These are phyloP conservation scores for Tolypocladium paradoxum DNA, from an alignment of 2,329 filamentous ascomycete genomes.

Conservation along the genomic window DNA sequence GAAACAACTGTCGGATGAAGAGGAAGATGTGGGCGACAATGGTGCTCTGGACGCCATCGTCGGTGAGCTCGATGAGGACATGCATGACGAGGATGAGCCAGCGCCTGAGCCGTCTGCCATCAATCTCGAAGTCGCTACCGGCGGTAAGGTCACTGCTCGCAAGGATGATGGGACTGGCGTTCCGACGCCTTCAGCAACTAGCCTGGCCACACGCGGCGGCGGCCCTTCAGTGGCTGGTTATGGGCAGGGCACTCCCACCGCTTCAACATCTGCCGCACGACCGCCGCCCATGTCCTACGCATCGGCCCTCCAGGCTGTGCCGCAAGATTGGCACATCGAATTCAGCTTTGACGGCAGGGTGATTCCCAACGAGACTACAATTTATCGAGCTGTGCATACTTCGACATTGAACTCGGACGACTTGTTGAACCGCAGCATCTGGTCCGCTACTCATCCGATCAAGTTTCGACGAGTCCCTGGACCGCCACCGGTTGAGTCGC, in stretches of 20 bases:
- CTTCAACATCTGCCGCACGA: constrained; percentile 47
- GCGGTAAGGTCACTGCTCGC: constrained; percentile 78
- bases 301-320: constrained; percentile 66
- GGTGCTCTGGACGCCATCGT: constrained; percentile 74
- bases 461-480: constrained; percentile 82
- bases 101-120: constrained; percentile 72
- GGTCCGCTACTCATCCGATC: constrained; percentile 83
- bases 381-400: constrained; percentile 87
- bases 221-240: constrained; percentile 22
- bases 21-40: constrained; percentile 54
- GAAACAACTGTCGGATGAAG: constrained; percentile 65
- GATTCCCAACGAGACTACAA: constrained; percentile 84
- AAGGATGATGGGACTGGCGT: constrained; percentile 87
- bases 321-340: constrained; percentile 95
- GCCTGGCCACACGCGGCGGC: constrained; percentile 27
- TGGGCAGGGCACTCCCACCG: constrained; percentile 33
- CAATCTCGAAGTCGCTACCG: constrained; percentile 78
- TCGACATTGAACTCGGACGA: constrained; percentile 44
- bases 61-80: constrained; percentile 80
- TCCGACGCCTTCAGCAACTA: constrained; percentile 62
- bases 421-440: constrained; percentile 63
- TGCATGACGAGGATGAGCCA: constrained; percentile 59
- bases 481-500: constrained; percentile 63
- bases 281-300: constrained; percentile 62
- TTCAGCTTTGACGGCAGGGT: constrained; percentile 80